Evolutionary conservation across 1,139 yeast genomes (phyloP).

Genomic region (Geotrichum reessii): DNA sequence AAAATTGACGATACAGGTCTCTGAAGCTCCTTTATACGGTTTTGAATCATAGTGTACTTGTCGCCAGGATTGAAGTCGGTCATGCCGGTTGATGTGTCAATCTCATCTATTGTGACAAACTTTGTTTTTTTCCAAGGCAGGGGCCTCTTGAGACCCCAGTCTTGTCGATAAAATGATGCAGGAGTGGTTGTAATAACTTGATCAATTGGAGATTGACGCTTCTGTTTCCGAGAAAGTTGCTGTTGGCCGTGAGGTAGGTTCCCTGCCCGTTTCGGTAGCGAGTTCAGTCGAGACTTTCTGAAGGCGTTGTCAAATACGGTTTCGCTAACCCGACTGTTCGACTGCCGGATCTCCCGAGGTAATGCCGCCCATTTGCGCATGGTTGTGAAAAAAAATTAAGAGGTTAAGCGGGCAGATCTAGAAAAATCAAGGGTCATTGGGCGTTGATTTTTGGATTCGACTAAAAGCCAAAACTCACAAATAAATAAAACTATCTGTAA

Average conservation of each 20-base stretch:
- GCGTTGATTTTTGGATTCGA: neutral
- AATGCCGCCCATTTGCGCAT: constrained; percentile 8
- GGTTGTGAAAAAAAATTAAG: neutral
- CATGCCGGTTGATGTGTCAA: constrained; percentile 46
- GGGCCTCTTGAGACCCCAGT: constrained; percentile 51
- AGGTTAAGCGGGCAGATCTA: neutral
- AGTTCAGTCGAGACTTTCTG: constrained; percentile 6
- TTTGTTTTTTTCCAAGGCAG: constrained; percentile 44
- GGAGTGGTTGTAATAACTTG: constrained; percentile 50
- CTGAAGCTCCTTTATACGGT: constrained; percentile 47
- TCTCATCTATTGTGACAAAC: constrained; percentile 42
- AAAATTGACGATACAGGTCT: constrained; percentile 31
- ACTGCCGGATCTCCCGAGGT: constrained; percentile 6
- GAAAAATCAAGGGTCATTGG: neutral
- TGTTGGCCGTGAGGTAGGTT: neutral
- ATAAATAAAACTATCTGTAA: neutral
- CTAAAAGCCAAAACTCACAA: neutral
- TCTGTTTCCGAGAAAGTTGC: neutral
- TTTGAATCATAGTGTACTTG: constrained; percentile 43
- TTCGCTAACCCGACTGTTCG: neutral
- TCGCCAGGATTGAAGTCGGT: constrained; percentile 46
- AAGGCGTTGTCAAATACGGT: constrained; percentile 1
- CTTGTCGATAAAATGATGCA: constrained; percentile 44
- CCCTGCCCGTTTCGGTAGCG: neutral
- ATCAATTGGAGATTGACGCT: constrained; percentile 39